Evolutionary conservation across 2,329 filamentous ascomycete genomes (phyloP), one percentile per base, ranked within the genome.

Genomic region (Nigrograna mackinnonii): DNA sequence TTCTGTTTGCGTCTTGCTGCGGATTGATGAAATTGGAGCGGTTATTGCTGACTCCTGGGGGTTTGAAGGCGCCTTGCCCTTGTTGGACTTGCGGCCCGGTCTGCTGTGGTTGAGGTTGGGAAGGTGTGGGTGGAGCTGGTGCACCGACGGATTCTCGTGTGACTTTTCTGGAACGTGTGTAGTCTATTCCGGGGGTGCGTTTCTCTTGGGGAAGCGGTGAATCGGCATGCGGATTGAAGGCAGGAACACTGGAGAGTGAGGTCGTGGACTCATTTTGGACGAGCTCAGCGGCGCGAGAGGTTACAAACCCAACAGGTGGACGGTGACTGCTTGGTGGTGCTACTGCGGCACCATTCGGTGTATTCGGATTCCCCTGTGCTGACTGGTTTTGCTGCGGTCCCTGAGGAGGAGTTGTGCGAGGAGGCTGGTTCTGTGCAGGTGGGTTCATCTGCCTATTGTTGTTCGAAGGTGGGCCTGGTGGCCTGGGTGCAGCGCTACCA

Each of bases 151-250:
- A 55, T 30, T 74, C 77, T 48, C 78, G 80, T 4, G 78, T 79
- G 2, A 96, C 72, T 0, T 91, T 89, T 39, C 86, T 85, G 4
- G 87, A 91, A 38, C 82, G 85, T 17, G 73, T 83, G 60, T 95
- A 89, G 58, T 96, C 90, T 28, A 96, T 80, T 2, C 91, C 91
- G 0, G 87, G 87, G 0, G 92, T 96, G 63, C 92, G 91, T 39
- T 66, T 45, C 2, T 47, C 89, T 83, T 60, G 96, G 91, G 1
- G 91, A 13, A 66, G 94, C 0, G 91, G 91, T 47, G 70, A 75
- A 37, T 77, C 74, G 11, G 62, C 70, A 39, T 77, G 69, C 4
- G 74, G 74, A 34, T 78, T 75, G 62, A 78, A 78, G 1, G 69
- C 68, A 0, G 67, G 63, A 12, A 69, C 55, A 41, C 64, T 52